Percentiles rank a stretch among this genome's conserved stretches.
These are phyloP conservation scores for Trichoderma guizhouense DNA, from an alignment of 2,329 filamentous ascomycete genomes.

Conservation along the genomic window DNA sequence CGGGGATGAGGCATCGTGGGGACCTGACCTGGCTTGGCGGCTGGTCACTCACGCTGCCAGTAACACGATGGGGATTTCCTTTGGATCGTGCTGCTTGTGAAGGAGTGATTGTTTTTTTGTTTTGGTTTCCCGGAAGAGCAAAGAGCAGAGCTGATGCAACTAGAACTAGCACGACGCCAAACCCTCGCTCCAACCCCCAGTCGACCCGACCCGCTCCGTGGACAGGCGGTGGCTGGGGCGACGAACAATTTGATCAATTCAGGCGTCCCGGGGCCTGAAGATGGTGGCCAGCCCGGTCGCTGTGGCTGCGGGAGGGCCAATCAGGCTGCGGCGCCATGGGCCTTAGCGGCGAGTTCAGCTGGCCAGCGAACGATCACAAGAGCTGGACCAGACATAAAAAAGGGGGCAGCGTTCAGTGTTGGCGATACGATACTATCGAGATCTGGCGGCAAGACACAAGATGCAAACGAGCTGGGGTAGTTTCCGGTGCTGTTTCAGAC, in stretches of 20 bases:
- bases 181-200: constrained; percentile 7
- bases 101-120: constrained; percentile 14
- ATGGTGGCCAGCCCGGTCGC: not conserved
- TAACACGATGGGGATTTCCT: not conserved
- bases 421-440: not conserved
- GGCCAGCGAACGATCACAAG: constrained; percentile 11
- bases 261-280: not conserved
- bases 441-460: constrained; percentile 2
- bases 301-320: constrained; percentile 12
- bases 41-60: not conserved
- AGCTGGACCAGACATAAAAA: constrained; percentile 9
- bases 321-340: not conserved
- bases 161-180: constrained; percentile 10
- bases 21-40: constrained; percentile 15
- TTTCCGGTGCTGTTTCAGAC: not conserved
- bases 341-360: constrained; percentile 17
- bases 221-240: constrained; percentile 20
- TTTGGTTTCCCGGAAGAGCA: not conserved
- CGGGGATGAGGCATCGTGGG: constrained; percentile 55
- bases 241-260: not conserved
- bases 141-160: constrained; percentile 9
- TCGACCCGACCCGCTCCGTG: constrained; percentile 13
- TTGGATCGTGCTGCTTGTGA: constrained; percentile 1
- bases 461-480: not conserved
- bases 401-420: not conserved